Conservation (phyloP, 306 rosid genomes). For the Begonia masoniana region DNA sequence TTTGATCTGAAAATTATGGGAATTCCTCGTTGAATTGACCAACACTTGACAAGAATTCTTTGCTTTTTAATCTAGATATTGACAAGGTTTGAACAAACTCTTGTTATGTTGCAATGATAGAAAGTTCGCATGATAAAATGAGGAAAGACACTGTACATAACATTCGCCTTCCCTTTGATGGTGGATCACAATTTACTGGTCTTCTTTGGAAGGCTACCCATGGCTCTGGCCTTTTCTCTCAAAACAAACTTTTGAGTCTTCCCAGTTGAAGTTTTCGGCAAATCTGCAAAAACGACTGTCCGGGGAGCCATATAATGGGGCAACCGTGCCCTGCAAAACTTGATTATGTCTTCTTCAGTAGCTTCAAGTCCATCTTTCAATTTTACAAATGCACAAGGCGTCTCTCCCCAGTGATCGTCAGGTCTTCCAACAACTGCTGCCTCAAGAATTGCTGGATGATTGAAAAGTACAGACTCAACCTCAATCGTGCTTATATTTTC, state of each 20-base stretch:
- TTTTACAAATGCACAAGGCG: slow-evolving; percentile 85
- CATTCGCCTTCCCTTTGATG: no score
- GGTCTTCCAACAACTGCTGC: slow-evolving; percentile 79
- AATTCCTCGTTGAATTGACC: no score
- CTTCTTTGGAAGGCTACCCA: slow-evolving; percentile 41
- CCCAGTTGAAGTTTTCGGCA: slow-evolving; percentile 87
- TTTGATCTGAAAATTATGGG: neutral
- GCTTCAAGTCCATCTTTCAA: slow-evolving; percentile 44
- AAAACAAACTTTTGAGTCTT: slow-evolving; percentile 63
- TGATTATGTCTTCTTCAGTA: slow-evolving; percentile 41
- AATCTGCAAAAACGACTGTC: slow-evolving; percentile 51
- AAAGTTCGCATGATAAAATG: no score
- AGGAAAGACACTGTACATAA: no score
- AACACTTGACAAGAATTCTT: no score
- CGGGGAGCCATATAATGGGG: slow-evolving; percentile 78
- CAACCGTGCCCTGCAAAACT: slow-evolving; percentile 36
- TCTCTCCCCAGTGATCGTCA: slow-evolving; percentile 85
- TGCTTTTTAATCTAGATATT: no score
- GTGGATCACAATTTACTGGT: no score
- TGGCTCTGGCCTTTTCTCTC: slow-evolving; percentile 50
- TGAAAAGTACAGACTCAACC: slow-evolving; percentile 55
- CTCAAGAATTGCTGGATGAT: slow-evolving; percentile 65
- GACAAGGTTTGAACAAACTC: no score
- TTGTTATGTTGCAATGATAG: no score
- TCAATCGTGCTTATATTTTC: slow-evolving; percentile 88